Evolutionary conservation across 192 early-diverging fungal genomes (phyloP), one percentile per base, ranked within the genome.

Genomic region (Linnemannia schmuckeri): DNA sequence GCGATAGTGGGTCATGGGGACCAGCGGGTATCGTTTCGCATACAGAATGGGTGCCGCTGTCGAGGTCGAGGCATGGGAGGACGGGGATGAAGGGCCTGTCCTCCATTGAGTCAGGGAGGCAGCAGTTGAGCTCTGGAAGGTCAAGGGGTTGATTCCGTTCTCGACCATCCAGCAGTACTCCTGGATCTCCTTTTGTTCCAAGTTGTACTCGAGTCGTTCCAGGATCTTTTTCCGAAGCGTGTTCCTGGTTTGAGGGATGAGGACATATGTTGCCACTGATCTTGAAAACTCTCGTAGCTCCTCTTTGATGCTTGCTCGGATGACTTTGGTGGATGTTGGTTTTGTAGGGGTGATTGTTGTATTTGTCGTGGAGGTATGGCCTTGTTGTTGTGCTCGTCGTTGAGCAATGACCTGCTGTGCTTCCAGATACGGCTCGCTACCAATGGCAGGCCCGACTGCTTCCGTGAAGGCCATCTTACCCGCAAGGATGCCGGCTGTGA

Each of bases 391-490:
- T 37, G 49, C 18, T 4, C 70, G 61, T 40, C 61, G 74, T 6
- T 57, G 68, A 17, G 69, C 75, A n/a, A 86, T 37, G 4, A 79
- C 79, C 9, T 74, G 7, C 41, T 77, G 79, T 27, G 78, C 75
- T 12, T 71, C 22, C 7, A 35, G 57, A 46, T 80, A 77, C 13
- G 49, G 42, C 4, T 71, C 70, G 20, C 54, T 77, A 1, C 73
- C 84, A 8, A 81, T 37, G 2, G 49, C 24, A 3, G 84, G 79
- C 13, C 84, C 79, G 12, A 20, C 24, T 33, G 79, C 70, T 1
- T 66, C 41, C 7, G 74, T 86, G 49, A 86, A 86, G 22, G 79
- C 84, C 84, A 86, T 86, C 18, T 86, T 86, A 42, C 84, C 84
- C 0, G 84, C 84, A 8, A 86, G 61, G 38, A 86, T 86, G 24